Percentiles rank a stretch among this genome's conserved stretches.
Evolutionary conservation across 768 basidiomycete species (phyloP).

Genomic region (Asterophora lycoperdoides): DNA sequence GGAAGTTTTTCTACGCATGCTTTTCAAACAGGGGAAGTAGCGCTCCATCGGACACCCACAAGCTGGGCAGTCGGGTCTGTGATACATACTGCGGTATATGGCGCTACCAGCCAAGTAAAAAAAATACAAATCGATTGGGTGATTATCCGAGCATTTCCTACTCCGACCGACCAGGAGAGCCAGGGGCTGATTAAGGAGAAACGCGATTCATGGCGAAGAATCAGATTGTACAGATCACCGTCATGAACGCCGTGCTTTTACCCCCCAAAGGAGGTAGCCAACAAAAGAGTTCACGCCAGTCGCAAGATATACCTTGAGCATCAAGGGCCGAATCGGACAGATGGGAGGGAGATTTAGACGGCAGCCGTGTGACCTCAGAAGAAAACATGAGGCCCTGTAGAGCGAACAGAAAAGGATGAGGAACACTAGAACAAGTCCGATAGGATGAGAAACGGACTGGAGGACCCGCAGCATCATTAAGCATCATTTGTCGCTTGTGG

Average conservation of each 20-base stretch:
- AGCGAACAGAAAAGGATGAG: background rate
- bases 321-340: conserved; percentile 2
- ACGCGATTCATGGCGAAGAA: no score
- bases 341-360: background rate
- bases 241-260: background rate
- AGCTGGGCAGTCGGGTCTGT: no score
- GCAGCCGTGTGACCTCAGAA: conserved; percentile 6
- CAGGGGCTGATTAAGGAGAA: background rate
- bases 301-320: background rate
- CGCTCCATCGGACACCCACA: background rate
- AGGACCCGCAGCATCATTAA: background rate
- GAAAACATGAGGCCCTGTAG: background rate
- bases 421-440: background rate
- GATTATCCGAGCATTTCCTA: conserved; percentile 1
- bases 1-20: background rate
- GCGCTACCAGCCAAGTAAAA: background rate
- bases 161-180: background rate
- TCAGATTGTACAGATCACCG: no score
- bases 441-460: background rate
- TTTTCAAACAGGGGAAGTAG: background rate
- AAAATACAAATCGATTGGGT: conserved; percentile 1
- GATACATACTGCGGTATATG: no score
- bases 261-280: conserved; percentile 3
- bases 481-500: background rate
- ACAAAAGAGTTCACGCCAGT: background rate